A percentile compares a stretch with the other conserved stretches of the same genome.
Evolutionary conservation across 176 grass and related monocot genomes (phyloP).

Genomic region (Thinopyrum elongatum): DNA sequence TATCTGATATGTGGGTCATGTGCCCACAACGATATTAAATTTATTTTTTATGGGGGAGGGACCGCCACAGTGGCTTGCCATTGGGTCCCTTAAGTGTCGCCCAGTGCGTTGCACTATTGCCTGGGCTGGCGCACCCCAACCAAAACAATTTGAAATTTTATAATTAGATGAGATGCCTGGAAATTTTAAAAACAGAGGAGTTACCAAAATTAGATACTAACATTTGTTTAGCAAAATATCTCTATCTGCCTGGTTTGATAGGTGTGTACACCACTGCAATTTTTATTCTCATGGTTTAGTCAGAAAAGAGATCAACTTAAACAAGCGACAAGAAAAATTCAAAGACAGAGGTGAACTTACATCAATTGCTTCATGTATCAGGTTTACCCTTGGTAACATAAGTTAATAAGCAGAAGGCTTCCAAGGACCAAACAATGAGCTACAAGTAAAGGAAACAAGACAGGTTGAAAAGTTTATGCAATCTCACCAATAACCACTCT

Average conservation of each 20-base stretch:
- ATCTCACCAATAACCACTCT: conserved; percentile 65
- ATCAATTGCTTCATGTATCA: conserved; percentile 97
- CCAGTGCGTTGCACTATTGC: no score
- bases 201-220: conserved; percentile 82
- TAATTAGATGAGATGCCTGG: no score
- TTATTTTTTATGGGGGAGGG: conserved; percentile 44
- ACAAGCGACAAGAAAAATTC: background rate
- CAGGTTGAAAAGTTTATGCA: background rate
- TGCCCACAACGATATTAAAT: conserved; percentile 69
- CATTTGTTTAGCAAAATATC: conserved; percentile 72
- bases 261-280: conserved; percentile 67
- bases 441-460: background rate
- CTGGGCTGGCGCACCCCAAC: no score
- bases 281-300: conserved; percentile 15
- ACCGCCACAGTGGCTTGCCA: background rate
- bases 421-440: background rate
- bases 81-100: background rate
- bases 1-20: conserved; percentile 65
- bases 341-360: conserved; percentile 52
- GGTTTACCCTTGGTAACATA: conserved; percentile 82
- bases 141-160: no score
- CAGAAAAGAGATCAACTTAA: conserved; percentile 5
- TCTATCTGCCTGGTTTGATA: conserved; percentile 58
- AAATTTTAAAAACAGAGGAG: background rate
- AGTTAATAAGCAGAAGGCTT: background rate